These are phyloP conservation scores for Phalaenopsis equestris DNA, from an alignment of 106 monocot species.

Conservation along the genomic window DNA sequence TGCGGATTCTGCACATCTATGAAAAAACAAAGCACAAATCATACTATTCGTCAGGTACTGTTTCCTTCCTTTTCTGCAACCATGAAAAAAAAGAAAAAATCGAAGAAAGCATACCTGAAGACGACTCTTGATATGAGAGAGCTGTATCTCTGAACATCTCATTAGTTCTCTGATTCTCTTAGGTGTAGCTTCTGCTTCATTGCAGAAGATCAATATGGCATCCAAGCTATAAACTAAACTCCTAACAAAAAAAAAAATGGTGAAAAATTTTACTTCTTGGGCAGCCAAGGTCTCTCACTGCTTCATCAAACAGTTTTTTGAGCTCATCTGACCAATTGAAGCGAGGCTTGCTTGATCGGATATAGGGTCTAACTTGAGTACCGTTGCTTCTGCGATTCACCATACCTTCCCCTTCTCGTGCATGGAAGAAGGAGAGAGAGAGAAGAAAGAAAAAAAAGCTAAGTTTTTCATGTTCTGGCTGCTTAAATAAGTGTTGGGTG, in stretches of 20 bases:
- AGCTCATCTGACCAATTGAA: conserved; percentile 9
- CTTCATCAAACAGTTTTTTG: conserved; percentile 5
- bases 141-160: conserved; percentile 4
- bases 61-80: neutral
- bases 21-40: neutral
- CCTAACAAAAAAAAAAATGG: no score
- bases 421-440: neutral
- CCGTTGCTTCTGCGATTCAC: conserved; percentile 4
- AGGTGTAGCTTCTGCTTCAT: conserved; percentile 1
- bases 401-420: neutral
- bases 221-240: no score
- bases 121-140: conserved; percentile 12
- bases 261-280: conserved; percentile 2
- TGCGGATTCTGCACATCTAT: conserved; percentile 8
- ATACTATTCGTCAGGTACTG: neutral
- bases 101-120: neutral
- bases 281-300: neutral
- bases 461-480: neutral
- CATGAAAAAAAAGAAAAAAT: neutral
- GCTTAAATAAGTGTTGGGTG: neutral
- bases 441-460: no score
- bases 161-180: conserved; percentile 8
- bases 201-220: no score
- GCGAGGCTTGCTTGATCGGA: conserved; percentile 7
- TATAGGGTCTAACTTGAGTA: neutral